Percentiles rank a stretch among this genome's conserved stretches.
phyloP scores from a whole-genome alignment of 2,329 filamentous ascomycete genomes.

The Cladosporium halotolerans region DNA sequence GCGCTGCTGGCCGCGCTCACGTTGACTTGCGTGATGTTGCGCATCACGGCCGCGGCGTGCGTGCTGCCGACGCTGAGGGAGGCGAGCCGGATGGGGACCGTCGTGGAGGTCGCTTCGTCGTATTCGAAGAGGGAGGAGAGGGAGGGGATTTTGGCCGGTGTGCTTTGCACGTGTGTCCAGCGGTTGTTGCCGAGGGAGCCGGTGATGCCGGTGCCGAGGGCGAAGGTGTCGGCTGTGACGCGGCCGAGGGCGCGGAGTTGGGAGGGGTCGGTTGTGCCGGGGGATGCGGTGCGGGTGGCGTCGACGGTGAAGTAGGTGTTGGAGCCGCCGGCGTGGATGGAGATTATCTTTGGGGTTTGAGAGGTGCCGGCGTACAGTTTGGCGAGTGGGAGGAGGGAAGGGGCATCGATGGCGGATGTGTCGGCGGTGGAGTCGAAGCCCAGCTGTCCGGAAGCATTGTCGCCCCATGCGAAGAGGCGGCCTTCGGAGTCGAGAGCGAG shows the following conservation, averaged over 20 bases:
- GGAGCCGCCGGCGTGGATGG: slow-evolving; percentile 74
- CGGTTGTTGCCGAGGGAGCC: slow-evolving; percentile 77
- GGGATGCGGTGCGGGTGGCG: slow-evolving; percentile 50
- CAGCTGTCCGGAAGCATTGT: slow-evolving; percentile 86
- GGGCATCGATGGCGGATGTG: slow-evolving; percentile 58
- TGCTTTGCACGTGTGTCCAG: slow-evolving; percentile 80
- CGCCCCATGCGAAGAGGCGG: slow-evolving; percentile 78
- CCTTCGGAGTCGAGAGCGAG: slow-evolving; percentile 70
- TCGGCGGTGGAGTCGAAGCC: slow-evolving; percentile 67
- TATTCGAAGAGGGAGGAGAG: slow-evolving; percentile 83
- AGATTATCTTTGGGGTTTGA: slow-evolving; percentile 61
- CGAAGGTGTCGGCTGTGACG: slow-evolving; percentile 72
- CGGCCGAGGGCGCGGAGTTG: slow-evolving; percentile 43
- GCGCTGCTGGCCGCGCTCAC: slow-evolving; percentile 44
- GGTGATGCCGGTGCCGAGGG: slow-evolving; percentile 77
- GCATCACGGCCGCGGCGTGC: slow-evolving; percentile 76
- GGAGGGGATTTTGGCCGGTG: slow-evolving; percentile 72
- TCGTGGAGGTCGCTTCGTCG: slow-evolving; percentile 62
- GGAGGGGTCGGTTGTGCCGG: slow-evolving; percentile 21
- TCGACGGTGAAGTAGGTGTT: slow-evolving; percentile 88
- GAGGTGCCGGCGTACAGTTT: slow-evolving; percentile 65
- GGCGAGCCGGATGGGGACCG: slow-evolving; percentile 71
- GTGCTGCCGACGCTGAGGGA: slow-evolving; percentile 69
- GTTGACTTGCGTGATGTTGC: slow-evolving; percentile 57
- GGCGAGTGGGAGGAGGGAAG: slow-evolving; percentile 63